Conservation (phyloP, 2,329 filamentous ascomycete species). For the Corniculantispora saksenae region DNA sequence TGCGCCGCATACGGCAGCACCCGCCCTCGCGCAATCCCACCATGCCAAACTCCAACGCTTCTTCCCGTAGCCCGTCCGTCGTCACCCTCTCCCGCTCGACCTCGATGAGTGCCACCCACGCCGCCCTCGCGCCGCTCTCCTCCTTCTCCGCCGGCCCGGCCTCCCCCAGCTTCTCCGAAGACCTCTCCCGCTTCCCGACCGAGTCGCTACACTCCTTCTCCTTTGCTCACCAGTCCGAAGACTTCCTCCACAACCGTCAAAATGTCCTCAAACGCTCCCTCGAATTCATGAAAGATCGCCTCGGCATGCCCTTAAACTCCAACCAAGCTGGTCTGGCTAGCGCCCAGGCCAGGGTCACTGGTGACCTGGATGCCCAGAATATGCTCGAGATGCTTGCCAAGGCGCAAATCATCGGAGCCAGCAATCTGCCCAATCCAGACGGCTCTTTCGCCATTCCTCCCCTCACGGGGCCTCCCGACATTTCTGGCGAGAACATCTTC, state of each 20-base stretch:
- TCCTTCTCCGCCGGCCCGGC: slow-evolving; percentile 59
- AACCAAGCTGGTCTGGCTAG: slow-evolving; percentile 75
- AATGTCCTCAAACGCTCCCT: slow-evolving; percentile 91
- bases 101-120: slow-evolving; percentile 69
- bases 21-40: slow-evolving; percentile 63
- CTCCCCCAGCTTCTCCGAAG: slow-evolving; percentile 80
- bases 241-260: slow-evolving; percentile 86
- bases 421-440: slow-evolving; percentile 57
- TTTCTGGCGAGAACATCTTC: slow-evolving; percentile 78
- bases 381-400: slow-evolving; percentile 87
- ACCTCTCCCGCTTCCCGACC: slow-evolving; percentile 87
- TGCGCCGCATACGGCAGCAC: slow-evolving; percentile 90
- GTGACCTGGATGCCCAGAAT: slow-evolving; percentile 83
- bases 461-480: slow-evolving; percentile 75
- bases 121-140: slow-evolving; percentile 55
- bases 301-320: slow-evolving; percentile 70
- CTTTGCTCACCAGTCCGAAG: slow-evolving; percentile 93
- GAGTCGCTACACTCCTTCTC: slow-evolving; percentile 98
- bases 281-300: slow-evolving; percentile 93
- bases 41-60: slow-evolving; percentile 61
- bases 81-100: slow-evolving; percentile 63
- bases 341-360: slow-evolving; percentile 78
- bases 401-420: slow-evolving; percentile 74
- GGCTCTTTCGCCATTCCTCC: slow-evolving; percentile 52
- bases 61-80: slow-evolving; percentile 61